Conservation (phyloP, 495 filamentous ascomycete species). For the Penicillium waksmanii region DNA sequence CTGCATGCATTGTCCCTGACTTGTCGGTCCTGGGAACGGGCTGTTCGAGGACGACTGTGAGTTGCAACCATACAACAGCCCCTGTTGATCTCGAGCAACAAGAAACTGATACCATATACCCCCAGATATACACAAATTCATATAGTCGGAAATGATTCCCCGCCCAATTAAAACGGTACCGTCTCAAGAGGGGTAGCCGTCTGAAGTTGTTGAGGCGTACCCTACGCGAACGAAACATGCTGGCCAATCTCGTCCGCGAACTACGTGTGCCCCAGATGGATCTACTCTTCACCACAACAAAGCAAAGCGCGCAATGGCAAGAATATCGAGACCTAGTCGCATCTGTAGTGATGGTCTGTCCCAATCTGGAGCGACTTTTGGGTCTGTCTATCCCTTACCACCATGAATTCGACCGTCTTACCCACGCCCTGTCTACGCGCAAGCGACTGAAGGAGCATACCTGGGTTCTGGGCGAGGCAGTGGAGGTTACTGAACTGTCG, state of each 20-base stretch:
- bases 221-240: constrained; percentile 66
- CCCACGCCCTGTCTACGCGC: constrained; percentile 78
- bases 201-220: constrained; percentile 77
- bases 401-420: constrained; percentile 73
- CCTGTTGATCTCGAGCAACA: background rate
- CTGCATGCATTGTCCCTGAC: constrained; percentile 68
- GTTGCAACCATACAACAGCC: constrained; percentile 23
- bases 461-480: constrained; percentile 69
- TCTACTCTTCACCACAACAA: constrained; percentile 52
- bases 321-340: constrained; percentile 74
- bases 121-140: constrained; percentile 70
- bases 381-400: constrained; percentile 73
- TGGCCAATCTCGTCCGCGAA: constrained; percentile 73
- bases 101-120: constrained; percentile 18
- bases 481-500: constrained; percentile 47
- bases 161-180: constrained; percentile 66
- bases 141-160: constrained; percentile 70
- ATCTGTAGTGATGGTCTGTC: constrained; percentile 83
- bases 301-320: constrained; percentile 50
- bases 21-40: constrained; percentile 68
- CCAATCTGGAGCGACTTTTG: constrained; percentile 75
- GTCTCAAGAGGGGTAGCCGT: constrained; percentile 67
- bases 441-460: constrained; percentile 74
- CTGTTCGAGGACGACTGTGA: constrained; percentile 66
- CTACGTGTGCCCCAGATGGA: constrained; percentile 70